Conservation (phyloP, 345 rosid species). For the Clarkia xantiana region DNA sequence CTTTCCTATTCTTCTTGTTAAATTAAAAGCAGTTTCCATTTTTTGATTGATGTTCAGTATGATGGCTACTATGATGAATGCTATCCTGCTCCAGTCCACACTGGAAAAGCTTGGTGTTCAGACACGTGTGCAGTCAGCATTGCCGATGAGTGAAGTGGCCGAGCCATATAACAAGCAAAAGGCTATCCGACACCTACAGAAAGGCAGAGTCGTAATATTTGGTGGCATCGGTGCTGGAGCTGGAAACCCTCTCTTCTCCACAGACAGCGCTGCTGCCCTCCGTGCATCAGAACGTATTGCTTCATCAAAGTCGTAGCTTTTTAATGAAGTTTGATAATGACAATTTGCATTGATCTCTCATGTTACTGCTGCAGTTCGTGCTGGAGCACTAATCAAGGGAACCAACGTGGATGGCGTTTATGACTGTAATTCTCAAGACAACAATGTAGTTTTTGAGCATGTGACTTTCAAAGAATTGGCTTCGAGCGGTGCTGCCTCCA, state of each 20-base stretch:
- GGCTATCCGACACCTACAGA: constrained; percentile 77
- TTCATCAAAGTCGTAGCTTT: neutral
- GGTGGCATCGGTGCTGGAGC: constrained; percentile 83
- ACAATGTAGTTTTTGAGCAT: constrained; percentile 49
- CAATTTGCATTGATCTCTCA: neutral
- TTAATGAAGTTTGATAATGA: neutral
- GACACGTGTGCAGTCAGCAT: constrained; percentile 64
- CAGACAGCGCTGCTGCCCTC: constrained; percentile 83
- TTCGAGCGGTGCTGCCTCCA: constrained; percentile 48
- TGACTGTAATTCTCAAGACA: constrained; percentile 55
- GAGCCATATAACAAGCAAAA: constrained; percentile 72
- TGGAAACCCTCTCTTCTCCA: constrained; percentile 79
- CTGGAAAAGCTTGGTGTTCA: constrained; percentile 69
- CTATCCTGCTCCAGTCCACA: constrained; percentile 70
- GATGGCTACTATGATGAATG: constrained; percentile 94
- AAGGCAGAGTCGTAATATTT: constrained; percentile 87
- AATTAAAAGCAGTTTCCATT: neutral
- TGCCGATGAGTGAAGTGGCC: constrained; percentile 56
- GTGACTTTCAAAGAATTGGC: constrained; percentile 52
- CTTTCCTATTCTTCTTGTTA: neutral
- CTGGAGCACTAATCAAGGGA: constrained; percentile 79
- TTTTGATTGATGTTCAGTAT: constrained; percentile 28
- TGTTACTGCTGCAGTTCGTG: constrained; percentile 39
- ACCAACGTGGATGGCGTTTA: constrained; percentile 63
- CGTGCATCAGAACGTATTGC: constrained; percentile 73